A percentile compares a stretch with the other conserved stretches of the same genome.
Evolutionary conservation across 1,284 basidiomycete species (phyloP).

Genomic region (Fomitopsis pinicola): DNA sequence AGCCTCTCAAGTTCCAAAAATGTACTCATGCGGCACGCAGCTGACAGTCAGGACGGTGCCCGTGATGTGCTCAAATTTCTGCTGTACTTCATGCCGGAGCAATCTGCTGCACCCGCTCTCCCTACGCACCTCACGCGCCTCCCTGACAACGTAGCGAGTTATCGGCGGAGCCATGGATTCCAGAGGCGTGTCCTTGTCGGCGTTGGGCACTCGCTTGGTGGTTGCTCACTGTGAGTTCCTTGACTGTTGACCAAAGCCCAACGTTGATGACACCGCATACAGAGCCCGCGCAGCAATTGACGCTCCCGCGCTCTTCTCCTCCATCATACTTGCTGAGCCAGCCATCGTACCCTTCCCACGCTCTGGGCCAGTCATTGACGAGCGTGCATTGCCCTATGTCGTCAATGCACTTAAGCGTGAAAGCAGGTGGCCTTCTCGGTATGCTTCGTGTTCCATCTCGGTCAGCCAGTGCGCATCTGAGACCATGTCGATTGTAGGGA

Average conservation of each 20-base stretch:
- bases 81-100: conserved; percentile 30
- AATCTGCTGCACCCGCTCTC: neutral
- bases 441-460: conserved; percentile 7
- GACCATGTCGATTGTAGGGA: conserved; percentile 34
- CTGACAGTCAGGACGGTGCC: conserved; percentile 42
- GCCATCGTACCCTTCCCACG: conserved; percentile 44
- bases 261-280: conserved; percentile 3
- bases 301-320: conserved; percentile 65
- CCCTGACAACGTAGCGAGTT: neutral
- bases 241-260: neutral
- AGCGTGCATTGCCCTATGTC: conserved; percentile 18
- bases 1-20: neutral
- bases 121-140: neutral
- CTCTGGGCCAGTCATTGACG: conserved; percentile 1
- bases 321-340: conserved; percentile 78
- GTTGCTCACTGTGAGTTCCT: neutral
- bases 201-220: neutral
- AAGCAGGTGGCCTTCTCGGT: conserved; percentile 61
- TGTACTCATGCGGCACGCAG: conserved; percentile 16
- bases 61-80: conserved; percentile 45
- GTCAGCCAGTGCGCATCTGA: neutral
- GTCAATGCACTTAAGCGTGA: conserved; percentile 56
- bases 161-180: neutral
- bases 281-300: conserved; percentile 59
- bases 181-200: neutral